Evolutionary conservation across 345 rosid species (phyloP), one percentile per base, ranked within the genome.

Genomic region (Dovyalis caffra): DNA sequence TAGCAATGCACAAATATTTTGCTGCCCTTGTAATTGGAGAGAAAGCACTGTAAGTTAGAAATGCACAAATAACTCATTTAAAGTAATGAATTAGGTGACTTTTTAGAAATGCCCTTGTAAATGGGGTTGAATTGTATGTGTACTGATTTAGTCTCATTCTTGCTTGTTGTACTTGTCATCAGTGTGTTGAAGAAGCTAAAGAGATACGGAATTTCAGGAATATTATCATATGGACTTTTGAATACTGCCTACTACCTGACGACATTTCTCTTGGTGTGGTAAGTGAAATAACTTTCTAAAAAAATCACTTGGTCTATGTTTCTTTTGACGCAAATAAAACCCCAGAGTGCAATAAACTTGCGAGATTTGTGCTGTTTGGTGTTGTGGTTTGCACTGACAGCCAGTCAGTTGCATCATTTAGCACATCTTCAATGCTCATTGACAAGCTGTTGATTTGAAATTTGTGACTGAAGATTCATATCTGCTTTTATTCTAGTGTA

Each of bases 231-330:
- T 78, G 98, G 96, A 68, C 74, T 94, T 63, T 79, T 94, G 67
- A 94, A 90, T 77, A 92, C 97, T 23, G 90, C 83, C 35, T 94
- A 94, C 85, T 92, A 94, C 78, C 86, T 85, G 51, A 83, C 84
- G 25, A 86, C 90, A 38, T 94, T 90, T 81, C 92, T 94, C 34
- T 70, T 92, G 79, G 97, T 91, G 3, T 94, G 98, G 95, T 94
- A 65, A 83, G 98, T 83, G 68, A 74, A 76, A 68, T 74, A 10
- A 20, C 21, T 40, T 67, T 58, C 64, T 43, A 9, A 11, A 43
- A 14, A 29, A 70, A 31, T 31, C 38, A 3, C 20, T 57, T 76
- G 45, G 37, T 75, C 3, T 2, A 37, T 66, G 12, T 70, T 33
- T 58, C 34, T 58, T 71, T 18, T 34, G 0, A 35, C 6, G 4